Evolutionary conservation across 331 rosid species (phyloP).

Genomic region (Pyracantha coccinea): DNA sequence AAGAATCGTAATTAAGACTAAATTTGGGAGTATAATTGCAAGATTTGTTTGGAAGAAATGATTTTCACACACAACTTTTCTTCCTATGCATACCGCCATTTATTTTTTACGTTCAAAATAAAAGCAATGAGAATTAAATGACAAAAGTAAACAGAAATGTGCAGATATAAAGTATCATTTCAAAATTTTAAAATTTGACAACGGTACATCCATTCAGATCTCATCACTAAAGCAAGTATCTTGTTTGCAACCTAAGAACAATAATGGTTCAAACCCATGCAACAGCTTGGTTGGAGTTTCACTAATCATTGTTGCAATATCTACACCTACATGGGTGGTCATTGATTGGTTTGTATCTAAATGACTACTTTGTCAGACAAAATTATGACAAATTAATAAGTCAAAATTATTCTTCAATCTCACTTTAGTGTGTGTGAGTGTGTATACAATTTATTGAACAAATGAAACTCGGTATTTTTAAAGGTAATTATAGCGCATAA

Average conservation of each 20-base stretch:
- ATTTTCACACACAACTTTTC: too few relatives aligned
- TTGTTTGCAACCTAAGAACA: conserved; percentile 10
- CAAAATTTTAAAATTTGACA: background rate
- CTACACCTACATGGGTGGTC: conserved; percentile 17
- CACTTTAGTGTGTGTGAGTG: background rate
- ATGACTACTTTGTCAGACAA: conserved; percentile 23
- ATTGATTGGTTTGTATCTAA: conserved; percentile 18
- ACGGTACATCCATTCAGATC: background rate
- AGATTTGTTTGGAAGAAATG: background rate
- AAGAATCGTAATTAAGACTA: too few relatives aligned
- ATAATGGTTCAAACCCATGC: conserved; percentile 12
- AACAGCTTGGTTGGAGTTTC: conserved; percentile 15
- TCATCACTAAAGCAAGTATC: background rate
- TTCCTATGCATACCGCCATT: background rate
- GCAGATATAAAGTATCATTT: too few relatives aligned
- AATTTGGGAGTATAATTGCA: background rate
- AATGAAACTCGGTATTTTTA: background rate
- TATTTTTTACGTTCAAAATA: too few relatives aligned
- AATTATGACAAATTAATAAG: conserved; percentile 16
- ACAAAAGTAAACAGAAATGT: background rate
- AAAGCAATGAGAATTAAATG: background rate
- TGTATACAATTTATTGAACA: background rate
- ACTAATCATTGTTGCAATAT: conserved; percentile 19
- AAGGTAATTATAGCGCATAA: conserved; percentile 19
- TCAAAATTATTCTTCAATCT: conserved; percentile 14